Percentiles rank a stretch among this genome's conserved stretches.
These are phyloP conservation scores for Verticillium alfalfae DNA, from an alignment of 2,329 filamentous ascomycete genomes.

Conservation along the genomic window DNA sequence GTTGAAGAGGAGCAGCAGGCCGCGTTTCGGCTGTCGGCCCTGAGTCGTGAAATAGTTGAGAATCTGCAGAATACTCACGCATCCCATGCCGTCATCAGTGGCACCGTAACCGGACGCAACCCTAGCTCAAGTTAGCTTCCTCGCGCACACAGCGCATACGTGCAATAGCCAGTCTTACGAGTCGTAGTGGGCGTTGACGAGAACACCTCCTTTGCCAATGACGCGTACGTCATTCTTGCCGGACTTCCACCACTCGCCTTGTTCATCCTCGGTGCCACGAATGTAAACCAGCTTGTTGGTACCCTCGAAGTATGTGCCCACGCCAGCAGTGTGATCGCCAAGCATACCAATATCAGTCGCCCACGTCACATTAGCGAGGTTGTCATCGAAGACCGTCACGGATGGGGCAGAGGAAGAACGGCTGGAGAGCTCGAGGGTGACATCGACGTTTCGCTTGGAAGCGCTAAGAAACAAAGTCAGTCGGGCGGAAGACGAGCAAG, in stretches of 20 bases:
- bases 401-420: constrained; percentile 22
- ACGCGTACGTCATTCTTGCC: constrained; percentile 33
- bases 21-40: constrained; percentile 68
- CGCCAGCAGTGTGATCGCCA: constrained; percentile 17
- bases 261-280: constrained; percentile 69
- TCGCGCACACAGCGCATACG: background rate
- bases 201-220: constrained; percentile 65
- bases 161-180: constrained; percentile 32
- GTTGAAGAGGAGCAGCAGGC: constrained; percentile 82
- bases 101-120: constrained; percentile 90
- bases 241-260: constrained; percentile 67
- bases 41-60: constrained; percentile 77
- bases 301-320: constrained; percentile 79
- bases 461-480: background rate
- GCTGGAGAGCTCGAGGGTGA: background rate
- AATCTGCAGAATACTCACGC: constrained; percentile 79
- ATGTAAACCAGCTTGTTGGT: constrained; percentile 92
- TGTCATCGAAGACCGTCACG: constrained; percentile 73
- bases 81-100: constrained; percentile 88
- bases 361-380: constrained; percentile 71
- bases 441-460: background rate
- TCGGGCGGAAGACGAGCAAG: background rate
- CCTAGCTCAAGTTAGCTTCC: constrained; percentile 32
- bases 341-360: constrained; percentile 28
- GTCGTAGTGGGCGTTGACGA: constrained; percentile 95